These are phyloP conservation scores for Taxillus chinensis DNA, from an alignment of 164 flowering plant species.

Conservation along the genomic window DNA sequence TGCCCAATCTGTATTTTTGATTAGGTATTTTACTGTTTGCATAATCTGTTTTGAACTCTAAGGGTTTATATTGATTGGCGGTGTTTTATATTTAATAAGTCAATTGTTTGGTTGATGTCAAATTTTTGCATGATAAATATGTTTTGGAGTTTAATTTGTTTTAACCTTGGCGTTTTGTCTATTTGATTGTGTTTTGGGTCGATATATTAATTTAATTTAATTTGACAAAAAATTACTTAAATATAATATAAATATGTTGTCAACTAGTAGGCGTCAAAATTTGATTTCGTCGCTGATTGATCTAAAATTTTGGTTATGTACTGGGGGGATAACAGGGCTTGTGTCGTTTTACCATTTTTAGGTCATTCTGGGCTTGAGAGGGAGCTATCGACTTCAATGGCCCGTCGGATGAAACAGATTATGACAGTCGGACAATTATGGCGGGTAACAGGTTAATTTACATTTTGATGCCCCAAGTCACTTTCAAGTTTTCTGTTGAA, in stretches of 20 bases:
- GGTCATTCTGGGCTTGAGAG: slow-evolving; percentile 44
- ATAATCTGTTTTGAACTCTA: background rate
- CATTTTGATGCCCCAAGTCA: background rate
- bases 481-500: too few species aligned
- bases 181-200: background rate
- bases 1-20: slow-evolving; percentile 8
- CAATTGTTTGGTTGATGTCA: background rate
- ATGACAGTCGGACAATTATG: slow-evolving; percentile 22
- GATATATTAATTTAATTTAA: background rate
- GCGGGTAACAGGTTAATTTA: slow-evolving; percentile 33
- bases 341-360: slow-evolving; percentile 20
- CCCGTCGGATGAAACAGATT: slow-evolving; percentile 24
- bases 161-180: background rate
- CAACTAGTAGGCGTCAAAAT: too few species aligned
- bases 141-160: background rate
- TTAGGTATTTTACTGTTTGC: slow-evolving; percentile 12
- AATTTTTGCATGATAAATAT: background rate
- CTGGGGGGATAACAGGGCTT: background rate
- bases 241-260: background rate
- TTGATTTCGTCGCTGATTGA: too few species aligned
- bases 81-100: too few species aligned
- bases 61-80: too few species aligned
- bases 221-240: background rate
- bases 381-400: slow-evolving; percentile 36
- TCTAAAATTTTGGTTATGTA: too few species aligned